These are phyloP conservation scores for Solanum hybrid DNA, from an alignment of 305 asterid genomes.

Conservation along the genomic window DNA sequence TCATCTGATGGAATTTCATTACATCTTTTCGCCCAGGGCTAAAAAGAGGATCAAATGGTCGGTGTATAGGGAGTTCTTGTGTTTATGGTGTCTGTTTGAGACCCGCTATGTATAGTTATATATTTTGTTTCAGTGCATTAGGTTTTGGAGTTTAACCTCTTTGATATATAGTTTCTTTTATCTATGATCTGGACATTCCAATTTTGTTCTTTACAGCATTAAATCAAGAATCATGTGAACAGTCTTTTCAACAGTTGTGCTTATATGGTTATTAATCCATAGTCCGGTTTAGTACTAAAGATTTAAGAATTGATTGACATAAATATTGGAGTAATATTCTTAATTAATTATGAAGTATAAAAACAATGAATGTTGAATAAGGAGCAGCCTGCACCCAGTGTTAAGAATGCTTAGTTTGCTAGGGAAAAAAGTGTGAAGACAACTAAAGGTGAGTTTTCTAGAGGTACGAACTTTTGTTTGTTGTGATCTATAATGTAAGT, in stretches of 20 bases:
- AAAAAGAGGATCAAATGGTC: neutral
- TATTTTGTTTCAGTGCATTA: neutral
- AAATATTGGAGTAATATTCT: neutral
- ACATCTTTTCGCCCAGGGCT: neutral
- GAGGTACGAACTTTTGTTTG: neutral
- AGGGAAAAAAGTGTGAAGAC: neutral
- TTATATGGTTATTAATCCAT: neutral
- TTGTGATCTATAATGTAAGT: neutral
- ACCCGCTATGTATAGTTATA: neutral
- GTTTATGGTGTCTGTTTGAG: neutral
- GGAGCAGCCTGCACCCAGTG: neutral
- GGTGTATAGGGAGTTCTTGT: neutral
- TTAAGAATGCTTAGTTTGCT: neutral
- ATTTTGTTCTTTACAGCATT: neutral
- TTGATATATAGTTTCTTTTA: neutral
- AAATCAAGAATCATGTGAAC: neutral
- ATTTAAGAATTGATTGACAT: neutral
- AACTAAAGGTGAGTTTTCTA: neutral
- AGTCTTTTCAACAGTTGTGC: neutral
- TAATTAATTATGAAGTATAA: neutral
- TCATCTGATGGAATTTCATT: neutral
- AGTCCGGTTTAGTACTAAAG: neutral
- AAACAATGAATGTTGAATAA: neutral
- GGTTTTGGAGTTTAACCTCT: neutral
- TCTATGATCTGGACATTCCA: neutral